Conservation (phyloP, 1,284 basidiomycete species). For the Apiotrichum porosum region DNA sequence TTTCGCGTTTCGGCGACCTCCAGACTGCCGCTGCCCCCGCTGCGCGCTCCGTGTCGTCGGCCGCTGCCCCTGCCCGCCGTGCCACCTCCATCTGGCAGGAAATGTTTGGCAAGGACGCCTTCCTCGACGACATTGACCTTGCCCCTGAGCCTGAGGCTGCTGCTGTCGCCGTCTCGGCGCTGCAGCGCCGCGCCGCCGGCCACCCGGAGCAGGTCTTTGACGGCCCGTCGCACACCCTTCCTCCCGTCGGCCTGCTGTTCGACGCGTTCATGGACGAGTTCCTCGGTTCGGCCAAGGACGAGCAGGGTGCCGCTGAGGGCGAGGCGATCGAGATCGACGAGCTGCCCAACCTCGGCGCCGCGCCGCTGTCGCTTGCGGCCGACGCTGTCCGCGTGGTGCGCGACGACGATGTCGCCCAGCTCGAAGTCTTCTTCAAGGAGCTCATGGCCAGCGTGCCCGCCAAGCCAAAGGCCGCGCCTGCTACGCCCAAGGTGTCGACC, state of each 20-base stretch:
- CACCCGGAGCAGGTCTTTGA: slow-evolving; percentile 57
- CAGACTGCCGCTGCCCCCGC: slow-evolving; percentile 13
- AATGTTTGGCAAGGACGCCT: slow-evolving; percentile 49
- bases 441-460: slow-evolving; percentile 5
- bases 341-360: not conserved
- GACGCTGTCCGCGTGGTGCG: slow-evolving; percentile 9
- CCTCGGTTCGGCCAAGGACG: slow-evolving; percentile 45
- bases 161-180: slow-evolving; percentile 20
- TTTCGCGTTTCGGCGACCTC: slow-evolving; percentile 38
- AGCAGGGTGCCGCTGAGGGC: slow-evolving; percentile 1
- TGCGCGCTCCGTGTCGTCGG: slow-evolving; percentile 3
- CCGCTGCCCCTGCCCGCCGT: not conserved
- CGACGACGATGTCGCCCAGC: slow-evolving; percentile 16
- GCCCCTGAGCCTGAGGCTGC: slow-evolving; percentile 6
- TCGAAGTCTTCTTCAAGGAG: slow-evolving; percentile 11
- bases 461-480: not conserved
- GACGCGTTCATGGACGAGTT: slow-evolving; percentile 66
- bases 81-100: slow-evolving; percentile 48
- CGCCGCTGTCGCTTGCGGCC: not conserved
- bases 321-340: slow-evolving; percentile 5
- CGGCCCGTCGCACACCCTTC: slow-evolving; percentile 71
- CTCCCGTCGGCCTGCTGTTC: slow-evolving; percentile 69
- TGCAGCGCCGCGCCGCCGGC: slow-evolving; percentile 25
- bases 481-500: slow-evolving; percentile 1
- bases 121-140: slow-evolving; percentile 31